Evolutionary conservation across 176 grass and related monocot genomes (phyloP).

Genomic region (Oryza longistaminata): DNA sequence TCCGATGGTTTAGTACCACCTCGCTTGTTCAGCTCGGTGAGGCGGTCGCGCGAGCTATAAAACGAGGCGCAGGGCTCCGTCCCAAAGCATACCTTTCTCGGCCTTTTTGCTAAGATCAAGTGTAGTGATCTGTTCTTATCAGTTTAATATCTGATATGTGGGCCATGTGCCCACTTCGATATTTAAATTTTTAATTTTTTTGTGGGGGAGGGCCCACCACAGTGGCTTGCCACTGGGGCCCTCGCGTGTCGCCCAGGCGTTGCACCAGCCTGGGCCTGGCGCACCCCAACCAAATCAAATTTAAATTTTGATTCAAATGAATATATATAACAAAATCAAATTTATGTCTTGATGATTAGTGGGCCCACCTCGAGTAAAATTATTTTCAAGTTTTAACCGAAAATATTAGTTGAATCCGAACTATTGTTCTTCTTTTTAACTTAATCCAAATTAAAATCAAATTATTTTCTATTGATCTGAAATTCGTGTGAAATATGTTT

Average conservation of each 20-base stretch:
- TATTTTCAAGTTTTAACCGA: too few relatives aligned
- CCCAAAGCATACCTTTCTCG: slow-evolving; percentile 56
- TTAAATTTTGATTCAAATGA: not conserved
- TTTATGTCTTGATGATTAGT: too few relatives aligned
- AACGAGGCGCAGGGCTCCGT: not conserved
- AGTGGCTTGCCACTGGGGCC: not conserved
- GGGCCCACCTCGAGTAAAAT: too few relatives aligned
- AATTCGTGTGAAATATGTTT: too few relatives aligned
- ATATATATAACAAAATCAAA: too few relatives aligned
- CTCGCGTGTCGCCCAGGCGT: not conserved
- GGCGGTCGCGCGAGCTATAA: not conserved
- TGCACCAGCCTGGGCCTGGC: not conserved
- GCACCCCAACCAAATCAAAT: not conserved
- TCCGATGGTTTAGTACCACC: not conserved
- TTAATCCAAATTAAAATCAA: too few relatives aligned
- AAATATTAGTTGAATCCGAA: too few relatives aligned
- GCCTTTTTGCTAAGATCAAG: slow-evolving; percentile 80
- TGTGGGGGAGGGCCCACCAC: not conserved
- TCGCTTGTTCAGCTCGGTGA: not conserved
- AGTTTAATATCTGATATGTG: slow-evolving; percentile 94
- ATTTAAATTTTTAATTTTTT: slow-evolving; percentile 87
- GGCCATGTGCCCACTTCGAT: slow-evolving; percentile 43
- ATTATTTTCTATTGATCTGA: too few relatives aligned
- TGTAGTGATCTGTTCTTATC: slow-evolving; percentile 83
- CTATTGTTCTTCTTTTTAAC: too few relatives aligned